These are phyloP conservation scores for Galerina sulciceps DNA, from an alignment of 768 basidiomycete species.

Conservation along the genomic window DNA sequence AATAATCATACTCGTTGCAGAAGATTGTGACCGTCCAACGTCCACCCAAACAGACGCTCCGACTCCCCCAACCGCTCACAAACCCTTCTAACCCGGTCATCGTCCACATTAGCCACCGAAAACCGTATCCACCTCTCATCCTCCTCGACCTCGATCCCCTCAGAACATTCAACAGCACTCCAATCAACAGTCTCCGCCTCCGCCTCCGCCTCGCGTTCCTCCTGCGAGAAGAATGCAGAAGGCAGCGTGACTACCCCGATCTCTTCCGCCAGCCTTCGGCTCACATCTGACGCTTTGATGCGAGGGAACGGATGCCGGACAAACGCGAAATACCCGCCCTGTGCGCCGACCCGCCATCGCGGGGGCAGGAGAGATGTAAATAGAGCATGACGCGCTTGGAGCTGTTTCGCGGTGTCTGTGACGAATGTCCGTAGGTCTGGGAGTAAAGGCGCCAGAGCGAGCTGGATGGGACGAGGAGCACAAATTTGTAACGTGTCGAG, in stretches of 20 bases:
- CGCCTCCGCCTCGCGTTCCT: constrained; percentile 26
- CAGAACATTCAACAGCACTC: constrained; percentile 23
- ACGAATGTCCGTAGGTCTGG: constrained; percentile 57
- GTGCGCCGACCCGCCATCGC: constrained; percentile 65
- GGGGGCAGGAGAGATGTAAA: constrained; percentile 54
- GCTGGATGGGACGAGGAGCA: constrained; percentile 72
- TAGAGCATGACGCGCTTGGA: constrained; percentile 56
- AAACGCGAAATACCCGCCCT: constrained; percentile 82
- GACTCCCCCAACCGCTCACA: constrained; percentile 53
- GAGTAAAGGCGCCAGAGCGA: constrained; percentile 64
- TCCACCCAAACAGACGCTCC: constrained; percentile 21
- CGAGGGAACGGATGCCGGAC: constrained; percentile 66
- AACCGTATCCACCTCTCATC: constrained; percentile 74
- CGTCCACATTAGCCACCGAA: constrained; percentile 81
- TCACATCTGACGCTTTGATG: constrained; percentile 54
- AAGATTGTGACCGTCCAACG: neutral
- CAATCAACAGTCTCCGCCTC: neutral
- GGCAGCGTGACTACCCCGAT: constrained; percentile 72
- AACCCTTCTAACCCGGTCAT: constrained; percentile 55
- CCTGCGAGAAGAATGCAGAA: constrained; percentile 58
- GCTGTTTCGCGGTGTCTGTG: constrained; percentile 46
- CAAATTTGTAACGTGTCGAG: constrained; percentile 85
- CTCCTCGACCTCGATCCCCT: constrained; percentile 41
- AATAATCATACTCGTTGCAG: no score
- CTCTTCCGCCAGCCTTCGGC: constrained; percentile 59